Percentiles rank a stretch among this genome's conserved stretches.
phyloP scores from a whole-genome alignment of 169 alveolate genomes.

The Eimeria necatrix region DNA sequence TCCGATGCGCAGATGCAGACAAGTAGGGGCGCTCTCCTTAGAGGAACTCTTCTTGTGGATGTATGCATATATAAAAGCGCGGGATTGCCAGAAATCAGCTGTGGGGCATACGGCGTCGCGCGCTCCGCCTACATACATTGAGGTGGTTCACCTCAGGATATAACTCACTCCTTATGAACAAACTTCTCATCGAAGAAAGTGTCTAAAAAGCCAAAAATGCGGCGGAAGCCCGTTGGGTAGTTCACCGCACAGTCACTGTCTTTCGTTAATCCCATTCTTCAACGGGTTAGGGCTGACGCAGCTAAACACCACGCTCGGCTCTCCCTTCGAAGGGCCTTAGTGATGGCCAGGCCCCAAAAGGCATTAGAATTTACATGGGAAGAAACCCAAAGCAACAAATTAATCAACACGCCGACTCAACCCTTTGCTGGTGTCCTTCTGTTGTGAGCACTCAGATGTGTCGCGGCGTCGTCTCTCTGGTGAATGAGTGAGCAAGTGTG shows the following conservation, averaged over 20 bases:
- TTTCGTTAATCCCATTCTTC: neutral
- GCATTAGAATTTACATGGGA: neutral
- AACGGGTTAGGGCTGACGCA: neutral
- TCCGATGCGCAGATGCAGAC: too few relatives aligned
- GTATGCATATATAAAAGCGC: neutral
- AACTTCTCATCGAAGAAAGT: constrained; percentile 22
- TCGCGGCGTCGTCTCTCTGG: neutral
- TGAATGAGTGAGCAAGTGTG: neutral
- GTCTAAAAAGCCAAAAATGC: constrained; percentile 23
- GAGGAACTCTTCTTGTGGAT: too few relatives aligned
- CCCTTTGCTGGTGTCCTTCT: neutral
- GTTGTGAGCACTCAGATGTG: constrained; percentile 21
- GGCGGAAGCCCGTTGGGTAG: neutral
- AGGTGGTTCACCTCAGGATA: neutral
- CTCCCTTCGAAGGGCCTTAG: neutral
- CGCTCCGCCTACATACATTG: neutral
- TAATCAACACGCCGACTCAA: neutral
- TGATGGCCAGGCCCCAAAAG: neutral
- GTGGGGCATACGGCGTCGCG: neutral
- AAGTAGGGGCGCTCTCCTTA: too few relatives aligned
- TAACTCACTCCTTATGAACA: constrained; percentile 58
- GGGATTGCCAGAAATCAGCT: neutral
- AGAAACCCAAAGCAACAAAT: neutral
- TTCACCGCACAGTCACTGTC: neutral
- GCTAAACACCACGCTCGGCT: neutral